A percentile compares a stretch with the other conserved stretches of the same genome.
Evolutionary conservation across 371 early-diverging fungal genomes (phyloP).

Genomic region (Mycotypha africana): DNA sequence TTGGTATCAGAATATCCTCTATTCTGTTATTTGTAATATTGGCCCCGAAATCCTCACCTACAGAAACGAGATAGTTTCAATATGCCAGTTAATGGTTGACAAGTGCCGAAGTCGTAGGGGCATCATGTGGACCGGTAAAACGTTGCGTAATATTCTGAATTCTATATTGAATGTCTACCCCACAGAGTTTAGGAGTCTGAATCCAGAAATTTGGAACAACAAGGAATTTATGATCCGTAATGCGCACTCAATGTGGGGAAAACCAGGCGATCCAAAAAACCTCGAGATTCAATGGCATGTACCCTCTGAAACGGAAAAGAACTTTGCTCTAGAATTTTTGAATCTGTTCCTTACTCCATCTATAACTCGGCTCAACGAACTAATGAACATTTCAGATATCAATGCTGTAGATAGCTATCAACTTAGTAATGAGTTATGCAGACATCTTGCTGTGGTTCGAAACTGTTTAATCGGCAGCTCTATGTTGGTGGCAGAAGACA

Average conservation of each 20-base stretch:
- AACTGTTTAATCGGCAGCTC: slow-evolving; percentile 52
- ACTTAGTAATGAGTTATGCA: slow-evolving; percentile 51
- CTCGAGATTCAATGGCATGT: slow-evolving; percentile 72
- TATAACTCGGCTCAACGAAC: slow-evolving; percentile 34
- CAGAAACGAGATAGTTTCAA: slow-evolving; percentile 42
- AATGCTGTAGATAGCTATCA: slow-evolving; percentile 22
- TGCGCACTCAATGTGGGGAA: slow-evolving; percentile 78
- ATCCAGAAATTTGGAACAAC: slow-evolving; percentile 49
- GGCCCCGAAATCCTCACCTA: slow-evolving; percentile 54
- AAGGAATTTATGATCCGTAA: slow-evolving; percentile 37
- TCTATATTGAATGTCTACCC: slow-evolving; percentile 51
- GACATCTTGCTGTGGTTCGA: slow-evolving; percentile 50
- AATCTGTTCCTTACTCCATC: slow-evolving; percentile 43
- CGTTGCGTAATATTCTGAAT: slow-evolving; percentile 42
- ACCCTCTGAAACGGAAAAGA: slow-evolving; percentile 62
- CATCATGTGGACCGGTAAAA: slow-evolving; percentile 68
- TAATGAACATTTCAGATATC: slow-evolving; percentile 28
- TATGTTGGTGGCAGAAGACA: slow-evolving; percentile 50
- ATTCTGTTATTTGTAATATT: slow-evolving; percentile 40
- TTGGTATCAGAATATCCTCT: slow-evolving; percentile 72
- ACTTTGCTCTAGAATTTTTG: slow-evolving; percentile 62
- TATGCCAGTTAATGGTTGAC: slow-evolving; percentile 44
- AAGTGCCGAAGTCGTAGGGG: slow-evolving; percentile 63
- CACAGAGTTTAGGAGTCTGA: slow-evolving; percentile 42
- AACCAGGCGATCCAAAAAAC: slow-evolving; percentile 45